Evolutionary conservation across 805 yeast species (phyloP).

Genomic region (Debaryomyces tyrocola): DNA sequence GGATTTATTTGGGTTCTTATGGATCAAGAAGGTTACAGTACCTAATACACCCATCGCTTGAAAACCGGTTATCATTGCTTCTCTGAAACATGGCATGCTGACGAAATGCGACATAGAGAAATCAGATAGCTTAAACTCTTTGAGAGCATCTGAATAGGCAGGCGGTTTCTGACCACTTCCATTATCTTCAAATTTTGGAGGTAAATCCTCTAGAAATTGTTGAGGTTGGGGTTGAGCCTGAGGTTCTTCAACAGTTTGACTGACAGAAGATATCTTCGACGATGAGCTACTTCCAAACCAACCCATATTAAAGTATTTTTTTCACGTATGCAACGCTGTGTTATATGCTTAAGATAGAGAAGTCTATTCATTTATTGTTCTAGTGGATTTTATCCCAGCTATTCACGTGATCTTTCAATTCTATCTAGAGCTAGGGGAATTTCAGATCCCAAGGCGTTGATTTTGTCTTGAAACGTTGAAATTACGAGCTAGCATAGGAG

Average conservation of each 20-base stretch:
- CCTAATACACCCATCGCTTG: constrained; percentile 71
- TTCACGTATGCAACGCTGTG: too few relatives aligned
- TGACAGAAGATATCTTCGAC: constrained; percentile 36
- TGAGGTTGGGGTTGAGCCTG: constrained; percentile 22
- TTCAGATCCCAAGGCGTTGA: too few relatives aligned
- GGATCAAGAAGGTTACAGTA: constrained; percentile 63
- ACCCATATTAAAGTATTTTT: constrained; percentile 28
- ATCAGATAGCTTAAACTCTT: constrained; percentile 46
- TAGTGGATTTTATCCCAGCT: too few relatives aligned
- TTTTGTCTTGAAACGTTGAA: too few relatives aligned
- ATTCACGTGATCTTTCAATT: too few relatives aligned
- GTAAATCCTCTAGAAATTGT: constrained; percentile 49
- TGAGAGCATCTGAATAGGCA: constrained; percentile 36
- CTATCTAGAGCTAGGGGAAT: too few relatives aligned
- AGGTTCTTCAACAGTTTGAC: constrained; percentile 21
- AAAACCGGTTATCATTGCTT: constrained; percentile 75
- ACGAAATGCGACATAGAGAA: constrained; percentile 52
- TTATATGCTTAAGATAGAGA: too few relatives aligned
- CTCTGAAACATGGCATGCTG: constrained; percentile 75
- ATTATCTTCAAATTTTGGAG: constrained; percentile 49
- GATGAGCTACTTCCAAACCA: constrained; percentile 42
- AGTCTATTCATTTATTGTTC: too few relatives aligned
- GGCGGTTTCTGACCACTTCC: constrained; percentile 9
- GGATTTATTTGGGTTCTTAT: constrained; percentile 60
- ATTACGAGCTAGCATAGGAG: neutral